Conservation (phyloP, 495 filamentous ascomycete species). For the Neurospora sp. region DNA sequence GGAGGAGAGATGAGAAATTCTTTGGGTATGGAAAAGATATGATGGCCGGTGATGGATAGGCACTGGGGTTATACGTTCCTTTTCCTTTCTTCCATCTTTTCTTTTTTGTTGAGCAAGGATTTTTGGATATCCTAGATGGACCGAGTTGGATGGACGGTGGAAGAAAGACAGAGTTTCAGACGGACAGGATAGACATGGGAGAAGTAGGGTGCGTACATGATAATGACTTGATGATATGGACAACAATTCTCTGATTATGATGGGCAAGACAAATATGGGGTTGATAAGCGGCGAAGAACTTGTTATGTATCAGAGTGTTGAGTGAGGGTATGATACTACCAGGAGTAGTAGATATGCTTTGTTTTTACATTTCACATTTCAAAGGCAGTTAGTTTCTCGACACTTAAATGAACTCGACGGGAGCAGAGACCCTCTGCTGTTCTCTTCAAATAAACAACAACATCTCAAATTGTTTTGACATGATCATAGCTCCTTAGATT, state of each 20-base stretch:
- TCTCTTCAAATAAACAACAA: too few species aligned
- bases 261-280: not conserved
- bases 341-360: too few species aligned
- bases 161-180: not conserved
- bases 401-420: not conserved
- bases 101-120: not conserved
- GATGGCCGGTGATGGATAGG: not conserved
- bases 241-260: not conserved
- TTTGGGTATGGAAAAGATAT: not conserved
- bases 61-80: not conserved
- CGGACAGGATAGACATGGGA: not conserved
- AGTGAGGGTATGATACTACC: not conserved
- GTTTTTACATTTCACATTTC: too few species aligned
- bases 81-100: not conserved
- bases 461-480: too few species aligned
- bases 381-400: too few species aligned
- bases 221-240: not conserved
- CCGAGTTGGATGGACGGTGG: not conserved
- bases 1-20: not conserved
- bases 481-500: too few species aligned
- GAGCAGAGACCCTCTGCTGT: too few species aligned
- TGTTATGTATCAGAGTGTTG: not conserved
- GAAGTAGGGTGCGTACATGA: not conserved
- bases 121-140: not conserved
- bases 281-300: not conserved